Evolutionary conservation across 2,329 filamentous ascomycete genomes (phyloP).

Genomic region (Colletotrichum chlorophyti): DNA sequence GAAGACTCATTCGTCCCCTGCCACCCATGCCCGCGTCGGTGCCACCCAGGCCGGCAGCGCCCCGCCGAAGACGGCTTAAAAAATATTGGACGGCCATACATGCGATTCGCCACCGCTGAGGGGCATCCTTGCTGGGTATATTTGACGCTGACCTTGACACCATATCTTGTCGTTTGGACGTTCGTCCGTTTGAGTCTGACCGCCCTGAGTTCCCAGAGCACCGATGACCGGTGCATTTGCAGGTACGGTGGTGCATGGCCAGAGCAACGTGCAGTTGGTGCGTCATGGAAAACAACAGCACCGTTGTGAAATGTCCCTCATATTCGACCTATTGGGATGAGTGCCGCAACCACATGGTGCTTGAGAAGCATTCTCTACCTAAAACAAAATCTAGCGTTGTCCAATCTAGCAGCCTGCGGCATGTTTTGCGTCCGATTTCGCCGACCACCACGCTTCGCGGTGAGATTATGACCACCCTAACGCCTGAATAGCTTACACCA

Average conservation of each 20-base stretch:
- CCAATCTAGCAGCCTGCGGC: background rate
- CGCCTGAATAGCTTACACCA: background rate
- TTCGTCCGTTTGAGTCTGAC: slow-evolving; percentile 27
- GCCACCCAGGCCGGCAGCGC: slow-evolving; percentile 15
- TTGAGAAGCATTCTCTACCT: background rate
- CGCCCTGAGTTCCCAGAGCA: slow-evolving; percentile 2
- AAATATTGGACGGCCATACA: slow-evolving; percentile 6
- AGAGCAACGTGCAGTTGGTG: slow-evolving; percentile 3
- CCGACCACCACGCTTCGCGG: background rate
- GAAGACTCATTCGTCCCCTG: slow-evolving; percentile 26
- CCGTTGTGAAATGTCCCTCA: too few relatives aligned
- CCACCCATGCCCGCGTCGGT: too few relatives aligned
- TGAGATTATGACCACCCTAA: background rate
- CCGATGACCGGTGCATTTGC: slow-evolving; percentile 13
- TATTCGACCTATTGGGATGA: slow-evolving; percentile 1
- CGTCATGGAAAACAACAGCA: background rate
- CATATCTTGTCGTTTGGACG: too few relatives aligned
- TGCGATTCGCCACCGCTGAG: slow-evolving; percentile 16
- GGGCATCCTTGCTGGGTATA: slow-evolving; percentile 23
- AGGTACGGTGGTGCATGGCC: background rate
- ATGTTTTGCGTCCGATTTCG: slow-evolving; percentile 10
- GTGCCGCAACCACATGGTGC: slow-evolving; percentile 1
- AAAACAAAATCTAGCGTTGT: background rate
- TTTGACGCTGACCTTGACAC: background rate
- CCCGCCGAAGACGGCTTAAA: slow-evolving; percentile 20